Conservation (phyloP, 805 yeast genomes). For the Candida peoriensis region DNA sequence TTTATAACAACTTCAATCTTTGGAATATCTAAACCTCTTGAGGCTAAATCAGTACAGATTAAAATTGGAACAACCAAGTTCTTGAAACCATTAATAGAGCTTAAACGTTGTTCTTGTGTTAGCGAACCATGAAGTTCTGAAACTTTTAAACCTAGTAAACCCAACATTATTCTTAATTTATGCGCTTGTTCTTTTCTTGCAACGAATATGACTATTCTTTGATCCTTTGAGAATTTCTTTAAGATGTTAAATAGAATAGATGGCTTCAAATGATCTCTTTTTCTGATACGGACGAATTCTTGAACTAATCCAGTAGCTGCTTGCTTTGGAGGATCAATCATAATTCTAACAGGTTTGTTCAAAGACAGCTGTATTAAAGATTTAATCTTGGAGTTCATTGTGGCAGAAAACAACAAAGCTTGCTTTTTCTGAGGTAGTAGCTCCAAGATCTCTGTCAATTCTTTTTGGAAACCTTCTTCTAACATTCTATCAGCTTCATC, state of each 20-base stretch:
- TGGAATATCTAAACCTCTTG: slow-evolving; percentile 99
- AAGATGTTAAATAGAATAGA: slow-evolving; percentile 73
- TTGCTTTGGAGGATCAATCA: slow-evolving; percentile 95
- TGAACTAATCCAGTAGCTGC: slow-evolving; percentile 88
- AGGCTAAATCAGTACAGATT: slow-evolving; percentile 96
- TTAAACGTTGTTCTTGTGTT: slow-evolving; percentile 89
- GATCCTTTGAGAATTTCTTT: slow-evolving; percentile 56
- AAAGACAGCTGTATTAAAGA: slow-evolving; percentile 83
- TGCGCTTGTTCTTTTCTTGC: slow-evolving; percentile 91
- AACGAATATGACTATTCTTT: slow-evolving; percentile 84
- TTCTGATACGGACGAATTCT: slow-evolving; percentile 92
- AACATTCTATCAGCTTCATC: slow-evolving; percentile 99
- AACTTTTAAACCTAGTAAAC: slow-evolving; percentile 70
- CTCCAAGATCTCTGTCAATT: slow-evolving; percentile 82
- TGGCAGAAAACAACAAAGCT: slow-evolving; percentile 91
- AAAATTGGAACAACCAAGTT: slow-evolving; percentile 78
- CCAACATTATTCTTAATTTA: slow-evolving; percentile 68
- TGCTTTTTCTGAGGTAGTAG: slow-evolving; percentile 89
- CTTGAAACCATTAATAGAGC: slow-evolving; percentile 77
- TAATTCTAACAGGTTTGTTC: slow-evolving; percentile 85
- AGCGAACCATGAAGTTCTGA: slow-evolving; percentile 81
- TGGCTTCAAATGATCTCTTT: slow-evolving; percentile 78
- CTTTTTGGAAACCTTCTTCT: slow-evolving; percentile 98
- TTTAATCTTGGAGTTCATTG: slow-evolving; percentile 93
- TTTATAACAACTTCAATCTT: slow-evolving; percentile 93